Evolutionary conservation across 2,329 filamentous ascomycete genomes (phyloP), one percentile per base, ranked within the genome.

Genomic region (Microdochium bolleyi): DNA sequence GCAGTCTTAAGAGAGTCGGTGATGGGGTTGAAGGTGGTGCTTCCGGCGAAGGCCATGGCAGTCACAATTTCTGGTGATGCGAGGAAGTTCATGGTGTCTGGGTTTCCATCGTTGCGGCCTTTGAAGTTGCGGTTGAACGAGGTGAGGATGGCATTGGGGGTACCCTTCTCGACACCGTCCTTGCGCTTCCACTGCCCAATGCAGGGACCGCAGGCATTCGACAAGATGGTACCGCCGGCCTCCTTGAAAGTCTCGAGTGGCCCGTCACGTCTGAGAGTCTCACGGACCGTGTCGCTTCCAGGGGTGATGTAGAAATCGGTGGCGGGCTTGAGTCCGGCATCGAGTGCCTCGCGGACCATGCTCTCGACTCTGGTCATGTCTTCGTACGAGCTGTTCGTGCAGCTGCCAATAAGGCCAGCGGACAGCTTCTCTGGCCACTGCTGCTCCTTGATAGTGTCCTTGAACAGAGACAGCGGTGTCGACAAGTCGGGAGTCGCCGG

Each of bases 61-160:
- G 94, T 97, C 57, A 99, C 94, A 54, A 99, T 83, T 71, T 99
- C 94, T 7, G 94, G 94, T 0, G 92, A 96, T 10, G 94, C 92
- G 51, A 99, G 82, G 75, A 99, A 99, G 78, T 97, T 99, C 92
- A 97, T 96, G 9, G 94, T 99, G 44, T 87, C 85, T 22, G 89
- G 85, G 75, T 99, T 99, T 57, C 94, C 94, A 66, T 99, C 94
- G 69, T 99, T 99, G 59, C 94, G 88, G 56, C 90, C 92, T 50
- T 89, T 89, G 78, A 99, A 99, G 74, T 99, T 99, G 56, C 94
- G 89, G 79, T 99, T 99, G 77, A 96, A 99, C 1, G 92, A 96
- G 10, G 91, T 92, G 64, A 99, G 83, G 63, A 99, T 97, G 56
- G 94, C 94, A 66, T 99, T 99, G 52, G 83, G 77, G 54, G 92